phyloP scores from a whole-genome alignment of 345 rosid species.

The Moricandia arvensis region DNA sequence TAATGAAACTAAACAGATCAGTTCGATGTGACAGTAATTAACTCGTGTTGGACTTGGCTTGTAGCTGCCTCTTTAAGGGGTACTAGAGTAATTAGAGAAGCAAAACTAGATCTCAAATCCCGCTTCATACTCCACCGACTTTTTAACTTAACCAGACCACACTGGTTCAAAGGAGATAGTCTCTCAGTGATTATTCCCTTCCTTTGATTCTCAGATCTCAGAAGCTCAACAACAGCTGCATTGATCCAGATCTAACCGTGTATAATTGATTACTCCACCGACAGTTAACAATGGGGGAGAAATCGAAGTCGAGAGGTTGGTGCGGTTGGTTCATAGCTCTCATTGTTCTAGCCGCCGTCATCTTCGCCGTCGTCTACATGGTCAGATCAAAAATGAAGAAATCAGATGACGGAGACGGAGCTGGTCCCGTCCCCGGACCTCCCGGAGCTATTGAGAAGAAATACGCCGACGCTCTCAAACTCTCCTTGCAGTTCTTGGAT shows the following conservation, averaged over 20 bases:
- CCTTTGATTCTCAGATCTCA: constrained; percentile 25
- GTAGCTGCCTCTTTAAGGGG: constrained; percentile 6
- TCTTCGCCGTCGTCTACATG: constrained; percentile 59
- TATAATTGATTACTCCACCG: not conserved
- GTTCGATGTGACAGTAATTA: not conserved
- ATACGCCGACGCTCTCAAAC: constrained; percentile 75
- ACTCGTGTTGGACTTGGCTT: not conserved
- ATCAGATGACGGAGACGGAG: constrained; percentile 32
- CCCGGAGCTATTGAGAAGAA: constrained; percentile 82
- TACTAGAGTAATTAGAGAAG: not conserved
- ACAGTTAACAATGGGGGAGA: constrained; percentile 50
- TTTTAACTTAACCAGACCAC: not conserved
- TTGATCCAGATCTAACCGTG: constrained; percentile 20
- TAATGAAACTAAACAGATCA: not conserved
- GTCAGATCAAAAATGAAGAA: constrained; percentile 51
- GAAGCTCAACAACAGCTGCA: not conserved
- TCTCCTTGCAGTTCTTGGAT: constrained; percentile 86
- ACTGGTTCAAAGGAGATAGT: not conserved
- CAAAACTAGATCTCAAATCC: constrained; percentile 32
- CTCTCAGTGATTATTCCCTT: constrained; percentile 1
- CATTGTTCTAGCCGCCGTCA: constrained; percentile 44
- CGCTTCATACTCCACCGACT: constrained; percentile 41
- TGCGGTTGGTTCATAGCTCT: constrained; percentile 70
- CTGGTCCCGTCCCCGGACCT: constrained; percentile 73
- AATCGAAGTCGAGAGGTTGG: constrained; percentile 59